Evolutionary conservation across 176 grass and related monocot genomes (phyloP).

Genomic region (Carex scoparia): DNA sequence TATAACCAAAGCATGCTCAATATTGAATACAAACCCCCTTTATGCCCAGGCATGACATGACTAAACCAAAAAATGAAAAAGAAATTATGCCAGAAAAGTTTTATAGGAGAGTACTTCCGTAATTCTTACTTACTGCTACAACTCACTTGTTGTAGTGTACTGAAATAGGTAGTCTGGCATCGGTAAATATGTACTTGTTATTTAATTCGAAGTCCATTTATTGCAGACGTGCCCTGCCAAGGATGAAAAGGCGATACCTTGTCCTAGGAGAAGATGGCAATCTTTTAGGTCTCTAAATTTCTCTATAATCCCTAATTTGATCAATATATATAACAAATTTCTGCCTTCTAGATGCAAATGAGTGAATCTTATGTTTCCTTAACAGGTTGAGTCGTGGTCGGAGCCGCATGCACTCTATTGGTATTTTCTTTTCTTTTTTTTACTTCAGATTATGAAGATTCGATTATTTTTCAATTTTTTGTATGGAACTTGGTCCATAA

Average conservation of each 20-base stretch:
- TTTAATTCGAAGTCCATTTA: neutral
- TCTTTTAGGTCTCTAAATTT: constrained; percentile 59
- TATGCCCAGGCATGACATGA: neutral
- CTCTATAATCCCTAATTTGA: neutral
- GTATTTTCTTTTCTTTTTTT: constrained; percentile 26
- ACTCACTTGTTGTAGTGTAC: neutral
- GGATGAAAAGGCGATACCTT: constrained; percentile 62
- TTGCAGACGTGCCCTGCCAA: constrained; percentile 48
- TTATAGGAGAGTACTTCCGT: neutral
- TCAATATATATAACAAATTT: neutral
- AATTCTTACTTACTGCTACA: neutral
- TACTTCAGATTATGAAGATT: constrained; percentile 6
- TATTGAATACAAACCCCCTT: neutral
- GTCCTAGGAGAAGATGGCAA: constrained; percentile 66
- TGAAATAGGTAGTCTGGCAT: neutral
- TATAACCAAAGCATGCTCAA: neutral
- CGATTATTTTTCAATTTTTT: neutral
- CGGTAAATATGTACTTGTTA: neutral
- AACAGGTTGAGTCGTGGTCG: constrained; percentile 48
- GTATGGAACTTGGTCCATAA: neutral
- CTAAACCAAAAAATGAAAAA: neutral
- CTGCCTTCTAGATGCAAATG: constrained; percentile 18
- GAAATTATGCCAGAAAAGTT: neutral
- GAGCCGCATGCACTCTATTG: constrained; percentile 67
- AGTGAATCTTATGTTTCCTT: constrained; percentile 26